Base-by-base conservation (phyloP, 768 basidiomycete species). In the Kwoniella dendrophila region DNA sequence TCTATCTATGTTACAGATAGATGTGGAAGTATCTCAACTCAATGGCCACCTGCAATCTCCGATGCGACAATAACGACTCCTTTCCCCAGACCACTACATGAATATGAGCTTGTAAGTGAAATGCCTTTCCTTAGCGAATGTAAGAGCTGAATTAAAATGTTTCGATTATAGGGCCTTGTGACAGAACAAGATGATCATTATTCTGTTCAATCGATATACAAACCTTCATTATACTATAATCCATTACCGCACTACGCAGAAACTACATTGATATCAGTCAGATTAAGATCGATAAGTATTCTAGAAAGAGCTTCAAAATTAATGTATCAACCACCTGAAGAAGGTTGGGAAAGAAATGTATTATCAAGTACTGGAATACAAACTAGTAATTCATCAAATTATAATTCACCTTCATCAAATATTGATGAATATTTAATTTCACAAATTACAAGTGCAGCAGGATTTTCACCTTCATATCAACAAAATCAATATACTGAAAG, bases 251-350 rank as follows among this genome's bases (percentile, higher is more conserved):
- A 59, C 33, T 66, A 69, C 41, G 40, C 55, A 24, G 64, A 67
- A 20, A 58, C 66, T 4, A 65, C 67, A 10, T n/a, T 54, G 7
- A 50, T 56, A 26, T 65, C 56, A 0, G 48, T 72, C 41, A 61
- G 67, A 16, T 26, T 75, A n/a, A 63, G 71, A 2, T 63, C 58
- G 14, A 53, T 75, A 11, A 30, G 55, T 11, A 62, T 75, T 4
- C 64, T 75, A 27, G 74, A 75, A 34, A 40, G 67, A 45, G 48
- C 74, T 6, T 71, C 68, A 8, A 75, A 75, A 49, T 48, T 75
- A 18, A 71, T 73, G 65, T 73, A 73, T 48, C 63, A 64, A 34
- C 33, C 58, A 4, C 72, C 74, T 1, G 74, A 75, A 52, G 51
- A 49, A 11, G 74, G 70, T 2, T 69, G 63, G 55, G 60, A 62